Conservation (phyloP, 1,284 basidiomycete species). For the Ceratobasidium sp. region DNA sequence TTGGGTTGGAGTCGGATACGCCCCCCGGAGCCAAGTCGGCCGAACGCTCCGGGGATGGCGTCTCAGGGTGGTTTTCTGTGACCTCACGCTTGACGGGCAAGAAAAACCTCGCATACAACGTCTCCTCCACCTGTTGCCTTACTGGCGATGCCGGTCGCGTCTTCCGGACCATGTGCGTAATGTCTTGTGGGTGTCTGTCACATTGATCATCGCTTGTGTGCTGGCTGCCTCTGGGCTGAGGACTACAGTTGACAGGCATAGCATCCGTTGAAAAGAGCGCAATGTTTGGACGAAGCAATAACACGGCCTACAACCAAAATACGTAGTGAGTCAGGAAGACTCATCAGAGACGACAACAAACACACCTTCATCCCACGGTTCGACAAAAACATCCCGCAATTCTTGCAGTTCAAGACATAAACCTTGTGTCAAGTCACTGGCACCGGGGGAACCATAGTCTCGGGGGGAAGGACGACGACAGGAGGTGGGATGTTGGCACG, state of each 20-base stretch:
- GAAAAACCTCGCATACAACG: conserved; percentile 43
- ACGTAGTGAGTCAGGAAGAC: background rate
- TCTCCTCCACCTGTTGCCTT: conserved; percentile 15
- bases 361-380: conserved; percentile 87
- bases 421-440: conserved; percentile 66
- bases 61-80: conserved; percentile 9
- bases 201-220: background rate
- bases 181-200: conserved; percentile 39
- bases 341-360: conserved; percentile 48
- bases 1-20: conserved; percentile 65
- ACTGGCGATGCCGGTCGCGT: background rate
- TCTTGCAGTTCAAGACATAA: conserved; percentile 83
- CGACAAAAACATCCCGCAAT: conserved; percentile 80
- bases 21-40: conserved; percentile 56
- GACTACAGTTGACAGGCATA: conserved; percentile 78
- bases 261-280: conserved; percentile 88
- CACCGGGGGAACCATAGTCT: conserved; percentile 14
- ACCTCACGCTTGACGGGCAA: conserved; percentile 32
- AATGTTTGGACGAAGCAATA: conserved; percentile 84
- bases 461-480: conserved; percentile 18
- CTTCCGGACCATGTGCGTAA: conserved; percentile 27
- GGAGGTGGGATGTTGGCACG: conserved; percentile 32
- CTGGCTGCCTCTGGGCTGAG: conserved; percentile 52
- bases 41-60: conserved; percentile 33
- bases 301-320: conserved; percentile 71